phyloP scores from a whole-genome alignment of 202 grass and related monocot species.

The Brachypodium distachyon region DNA sequence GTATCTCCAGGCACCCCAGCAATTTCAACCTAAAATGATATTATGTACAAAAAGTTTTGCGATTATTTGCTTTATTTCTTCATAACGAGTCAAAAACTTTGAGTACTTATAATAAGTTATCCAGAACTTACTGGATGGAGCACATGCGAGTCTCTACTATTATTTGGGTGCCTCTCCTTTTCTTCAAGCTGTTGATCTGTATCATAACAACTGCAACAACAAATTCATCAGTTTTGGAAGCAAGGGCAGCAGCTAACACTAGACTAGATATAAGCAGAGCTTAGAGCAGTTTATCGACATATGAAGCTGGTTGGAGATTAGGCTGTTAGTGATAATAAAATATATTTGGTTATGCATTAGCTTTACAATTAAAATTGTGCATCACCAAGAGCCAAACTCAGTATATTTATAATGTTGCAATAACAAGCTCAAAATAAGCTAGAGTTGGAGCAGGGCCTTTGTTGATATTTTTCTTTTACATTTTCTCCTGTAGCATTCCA shows the following conservation, averaged over 20 bases:
- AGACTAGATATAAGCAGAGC: conserved; percentile 1
- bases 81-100: background rate
- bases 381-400: no score
- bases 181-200: conserved; percentile 45
- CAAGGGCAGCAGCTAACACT: background rate
- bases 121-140: conserved; percentile 55
- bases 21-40: conserved; percentile 63
- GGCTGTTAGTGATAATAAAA: no score
- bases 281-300: background rate
- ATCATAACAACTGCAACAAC: conserved; percentile 57
- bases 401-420: no score
- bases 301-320: background rate
- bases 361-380: no score
- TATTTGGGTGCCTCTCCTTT: conserved; percentile 61
- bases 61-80: background rate
- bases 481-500: no score
- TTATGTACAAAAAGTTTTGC: background rate
- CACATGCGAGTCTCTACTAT: conserved; percentile 55
- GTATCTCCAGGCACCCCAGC: conserved; percentile 51
- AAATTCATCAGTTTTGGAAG: conserved; percentile 15
- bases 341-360: no score
- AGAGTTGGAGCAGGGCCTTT: no score
- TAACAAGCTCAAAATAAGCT: no score
- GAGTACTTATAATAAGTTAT: background rate
- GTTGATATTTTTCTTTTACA: no score